Conservation (phyloP, 495 filamentous ascomycete species). For the Penicillium coffeae region DNA sequence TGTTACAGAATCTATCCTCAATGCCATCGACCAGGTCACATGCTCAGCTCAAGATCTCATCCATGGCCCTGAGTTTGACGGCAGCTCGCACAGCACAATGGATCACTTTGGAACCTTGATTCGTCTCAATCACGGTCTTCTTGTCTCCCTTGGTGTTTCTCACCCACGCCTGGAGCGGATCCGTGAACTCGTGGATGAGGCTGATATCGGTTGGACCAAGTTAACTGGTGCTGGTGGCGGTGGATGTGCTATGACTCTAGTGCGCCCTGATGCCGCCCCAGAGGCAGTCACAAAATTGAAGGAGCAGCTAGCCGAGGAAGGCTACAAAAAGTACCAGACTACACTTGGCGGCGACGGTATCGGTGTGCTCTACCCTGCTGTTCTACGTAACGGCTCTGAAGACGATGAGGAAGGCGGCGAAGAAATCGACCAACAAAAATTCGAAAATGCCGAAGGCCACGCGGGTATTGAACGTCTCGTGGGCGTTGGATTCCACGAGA, state of each 20-base stretch:
- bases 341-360: slow-evolving; percentile 89
- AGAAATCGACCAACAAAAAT: slow-evolving; percentile 90
- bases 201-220: slow-evolving; percentile 94
- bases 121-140: slow-evolving; percentile 85
- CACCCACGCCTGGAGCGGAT: slow-evolving; percentile 91
- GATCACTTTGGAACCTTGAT: slow-evolving; percentile 78
- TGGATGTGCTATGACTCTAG: slow-evolving; percentile 87
- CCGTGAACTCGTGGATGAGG: slow-evolving; percentile 82
- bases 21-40: slow-evolving; percentile 79
- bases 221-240: slow-evolving; percentile 93
- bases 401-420: slow-evolving; percentile 67
- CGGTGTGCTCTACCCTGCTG: slow-evolving; percentile 86
- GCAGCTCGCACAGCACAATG: slow-evolving; percentile 53
- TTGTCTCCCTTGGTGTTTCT: slow-evolving; percentile 85
- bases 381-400: slow-evolving; percentile 71
- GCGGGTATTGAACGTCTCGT: slow-evolving; percentile 72
- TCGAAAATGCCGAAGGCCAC: slow-evolving; percentile 74
- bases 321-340: slow-evolving; percentile 78
- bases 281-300: slow-evolving; percentile 59
- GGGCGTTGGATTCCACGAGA: slow-evolving; percentile 59
- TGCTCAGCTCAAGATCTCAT: slow-evolving; percentile 70
- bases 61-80: slow-evolving; percentile 57
- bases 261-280: slow-evolving; percentile 58
- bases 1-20: slow-evolving; percentile 72
- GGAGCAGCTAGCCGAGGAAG: slow-evolving; percentile 63